phyloP scores from a whole-genome alignment of 257 asterid species.

The Prunella vulgaris region DNA sequence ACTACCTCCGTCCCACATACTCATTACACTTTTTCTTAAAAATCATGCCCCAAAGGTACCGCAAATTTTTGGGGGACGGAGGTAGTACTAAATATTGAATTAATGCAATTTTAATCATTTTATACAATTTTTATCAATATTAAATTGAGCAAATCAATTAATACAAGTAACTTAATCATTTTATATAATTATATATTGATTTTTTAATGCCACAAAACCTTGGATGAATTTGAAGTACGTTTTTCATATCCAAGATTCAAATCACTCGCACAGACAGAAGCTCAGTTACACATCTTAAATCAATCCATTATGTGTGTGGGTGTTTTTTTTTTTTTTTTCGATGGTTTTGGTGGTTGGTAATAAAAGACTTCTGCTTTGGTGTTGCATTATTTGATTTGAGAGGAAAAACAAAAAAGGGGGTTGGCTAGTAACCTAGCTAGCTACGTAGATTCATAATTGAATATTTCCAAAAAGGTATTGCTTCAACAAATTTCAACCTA shows the following conservation, averaged over 20 bases:
- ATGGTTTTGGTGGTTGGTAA: neutral
- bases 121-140: too few relatives aligned
- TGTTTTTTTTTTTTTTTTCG: too few relatives aligned
- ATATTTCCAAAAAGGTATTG: too few relatives aligned
- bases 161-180: too few relatives aligned
- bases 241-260: neutral
- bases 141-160: too few relatives aligned
- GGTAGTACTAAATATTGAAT: too few relatives aligned
- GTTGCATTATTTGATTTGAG: neutral
- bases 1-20: too few relatives aligned
- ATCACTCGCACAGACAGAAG: neutral
- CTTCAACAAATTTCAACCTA: too few relatives aligned
- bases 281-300: neutral
- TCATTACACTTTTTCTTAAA: too few relatives aligned
- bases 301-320: neutral
- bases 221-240: neutral
- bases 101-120: too few relatives aligned
- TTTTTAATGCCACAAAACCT: neutral
- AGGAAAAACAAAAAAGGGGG: neutral
- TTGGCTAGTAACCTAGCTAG: neutral
- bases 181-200: neutral
- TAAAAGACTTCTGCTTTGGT: neutral
- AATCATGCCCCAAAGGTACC: too few relatives aligned
- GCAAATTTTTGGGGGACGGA: too few relatives aligned
- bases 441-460: neutral